Evolutionary conservation across 1,284 basidiomycete species (phyloP), one percentile per base, ranked within the genome.

Genomic region (Sporisorium sorghi): DNA sequence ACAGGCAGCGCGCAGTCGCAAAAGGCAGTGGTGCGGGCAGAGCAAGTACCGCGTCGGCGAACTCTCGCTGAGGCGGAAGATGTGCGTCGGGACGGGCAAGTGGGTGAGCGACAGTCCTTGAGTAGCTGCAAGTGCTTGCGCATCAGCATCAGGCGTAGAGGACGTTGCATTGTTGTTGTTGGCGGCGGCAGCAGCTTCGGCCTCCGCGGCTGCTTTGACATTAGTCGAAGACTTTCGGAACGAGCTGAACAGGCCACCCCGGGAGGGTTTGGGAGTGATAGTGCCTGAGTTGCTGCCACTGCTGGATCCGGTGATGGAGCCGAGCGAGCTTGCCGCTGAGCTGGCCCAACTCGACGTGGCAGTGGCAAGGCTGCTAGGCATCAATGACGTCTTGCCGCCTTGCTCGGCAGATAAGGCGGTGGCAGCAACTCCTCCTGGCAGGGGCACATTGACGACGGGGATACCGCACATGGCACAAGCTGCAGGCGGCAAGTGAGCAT

Each of bases 1-100:
- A 57, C 82, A 84, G 5, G 71, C 79, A 3, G 78, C 76, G 15
- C 82, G 68, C 17, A 84, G 56, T 9, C 83, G 76, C 30, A 65
- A 55, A 21, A 84, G 66, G 56, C 82, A 83, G 57, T 83, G 76
- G 26, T 83, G 77, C 44, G 83, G 75, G 60, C 83, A 84, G 7
- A 84, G 65, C 26, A 84, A 51, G 51, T 84, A 81, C 15, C 82
- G 76, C 11, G 60, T 76, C 0, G 74, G 61, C 7, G 77, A 68
- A 3, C 73, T 60, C 19, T 83, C 83, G 46, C 69, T 76, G 21
- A 84, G 42, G 6, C 83, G 74, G 73, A 84, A 84, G 57, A 82
- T 83, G 56, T 84, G 83, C 8, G 83, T 83, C 1, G 83, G 83
- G 1, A 84, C 77, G 0, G 78, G 78, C 12, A 81, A 54, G 6